Evolutionary conservation across 2,329 filamentous ascomycete species (phyloP).

Genomic region (Alternaria arbusti): DNA sequence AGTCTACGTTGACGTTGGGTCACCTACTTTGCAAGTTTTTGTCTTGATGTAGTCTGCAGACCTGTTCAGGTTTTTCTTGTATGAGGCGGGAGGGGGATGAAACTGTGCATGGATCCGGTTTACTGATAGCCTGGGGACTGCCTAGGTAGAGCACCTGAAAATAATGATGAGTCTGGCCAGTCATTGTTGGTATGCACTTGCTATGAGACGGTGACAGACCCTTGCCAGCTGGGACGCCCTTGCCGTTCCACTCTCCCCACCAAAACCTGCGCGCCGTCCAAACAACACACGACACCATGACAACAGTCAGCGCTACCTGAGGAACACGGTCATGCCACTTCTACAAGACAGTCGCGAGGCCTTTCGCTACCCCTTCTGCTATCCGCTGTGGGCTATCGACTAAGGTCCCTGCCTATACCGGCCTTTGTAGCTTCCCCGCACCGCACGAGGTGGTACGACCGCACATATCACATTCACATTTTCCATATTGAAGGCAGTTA

Average conservation of each 20-base stretch:
- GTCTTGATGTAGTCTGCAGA: background rate
- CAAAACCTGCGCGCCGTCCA: constrained; percentile 13
- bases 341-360: constrained; percentile 15
- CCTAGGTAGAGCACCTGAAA: background rate
- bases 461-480: constrained; percentile 1
- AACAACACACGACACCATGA: constrained; percentile 31
- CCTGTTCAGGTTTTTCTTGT: background rate
- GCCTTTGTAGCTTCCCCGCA: constrained; percentile 31
- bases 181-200: background rate
- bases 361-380: constrained; percentile 14
- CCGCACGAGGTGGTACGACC: constrained; percentile 12
- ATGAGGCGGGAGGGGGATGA: background rate
- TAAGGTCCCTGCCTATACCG: constrained; percentile 14
- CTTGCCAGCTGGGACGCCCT: constrained; percentile 15
- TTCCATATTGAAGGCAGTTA: constrained; percentile 4
- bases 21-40: background rate
- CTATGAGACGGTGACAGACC: constrained; percentile 1
- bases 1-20: background rate
- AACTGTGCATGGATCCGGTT: background rate
- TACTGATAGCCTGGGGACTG: background rate
- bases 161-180: background rate
- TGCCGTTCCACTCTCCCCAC: constrained; percentile 20
- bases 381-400: constrained; percentile 21
- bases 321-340: constrained; percentile 19
- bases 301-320: constrained; percentile 20